Conservation (phyloP, 225 moss, liverwort and hornwort species). For the Marchantia paleacea region DNA sequence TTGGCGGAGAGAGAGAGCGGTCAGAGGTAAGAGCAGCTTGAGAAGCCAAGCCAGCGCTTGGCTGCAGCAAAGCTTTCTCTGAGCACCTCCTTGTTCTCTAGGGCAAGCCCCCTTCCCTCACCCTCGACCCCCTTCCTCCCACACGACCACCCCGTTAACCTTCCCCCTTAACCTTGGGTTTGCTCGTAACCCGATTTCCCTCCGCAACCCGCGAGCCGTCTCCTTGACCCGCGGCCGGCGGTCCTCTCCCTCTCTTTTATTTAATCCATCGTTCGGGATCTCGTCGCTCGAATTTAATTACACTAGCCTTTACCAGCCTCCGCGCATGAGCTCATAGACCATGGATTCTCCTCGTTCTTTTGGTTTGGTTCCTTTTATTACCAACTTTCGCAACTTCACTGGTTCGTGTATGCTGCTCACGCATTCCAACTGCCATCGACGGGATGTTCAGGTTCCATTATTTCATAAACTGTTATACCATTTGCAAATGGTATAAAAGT, state of each 20-base stretch:
- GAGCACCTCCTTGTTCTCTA: conserved; percentile 33
- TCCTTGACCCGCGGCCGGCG: conserved; percentile 10
- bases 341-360: not conserved
- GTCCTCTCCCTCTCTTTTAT: not conserved
- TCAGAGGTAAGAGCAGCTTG: conserved; percentile 26
- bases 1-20: conserved; percentile 14
- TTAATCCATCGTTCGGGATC: conserved; percentile 8
- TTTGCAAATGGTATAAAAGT: too few relatives aligned
- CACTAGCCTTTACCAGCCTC: not conserved
- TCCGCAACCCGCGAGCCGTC: not conserved
- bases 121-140: not conserved
- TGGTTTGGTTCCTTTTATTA: too few relatives aligned
- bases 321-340: not conserved
- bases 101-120: conserved; percentile 26
- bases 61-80: conserved; percentile 26
- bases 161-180: conserved; percentile 9
- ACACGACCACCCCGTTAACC: not conserved
- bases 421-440: too few relatives aligned
- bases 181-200: not conserved
- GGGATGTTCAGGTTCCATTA: too few relatives aligned
- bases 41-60: conserved; percentile 39
- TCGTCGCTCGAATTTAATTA: not conserved
- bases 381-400: too few relatives aligned
- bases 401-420: too few relatives aligned
- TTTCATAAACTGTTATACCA: too few relatives aligned